A percentile compares a stretch with the other conserved stretches of the same genome.
Evolutionary conservation across 2,329 filamentous ascomycete genomes (phyloP).

Genomic region (Ceratocystis cacaofunesta): DNA sequence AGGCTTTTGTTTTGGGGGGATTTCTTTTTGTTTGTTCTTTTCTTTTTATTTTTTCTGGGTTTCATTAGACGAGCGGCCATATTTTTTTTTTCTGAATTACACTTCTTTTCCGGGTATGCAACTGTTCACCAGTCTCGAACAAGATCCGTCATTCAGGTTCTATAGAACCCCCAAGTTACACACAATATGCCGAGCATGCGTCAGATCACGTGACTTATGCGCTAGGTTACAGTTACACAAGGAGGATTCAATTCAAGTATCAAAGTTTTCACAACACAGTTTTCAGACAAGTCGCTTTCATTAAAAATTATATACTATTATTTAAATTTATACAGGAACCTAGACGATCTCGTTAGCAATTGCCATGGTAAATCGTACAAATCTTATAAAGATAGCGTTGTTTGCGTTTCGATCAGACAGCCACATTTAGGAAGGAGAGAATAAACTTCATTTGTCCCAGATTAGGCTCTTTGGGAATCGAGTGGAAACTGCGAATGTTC

Average conservation of each 20-base stretch:
- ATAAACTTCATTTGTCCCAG: slow-evolving; percentile 52
- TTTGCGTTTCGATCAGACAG: slow-evolving; percentile 45
- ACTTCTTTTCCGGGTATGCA: not conserved
- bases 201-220: too few species aligned
- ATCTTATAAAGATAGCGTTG: not conserved
- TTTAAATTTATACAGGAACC: not conserved
- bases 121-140: not conserved
- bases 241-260: too few species aligned
- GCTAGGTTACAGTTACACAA: too few species aligned
- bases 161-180: too few species aligned
- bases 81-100: not conserved
- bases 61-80: not conserved
- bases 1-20: too few species aligned
- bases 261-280: too few species aligned
- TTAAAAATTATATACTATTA: too few species aligned
- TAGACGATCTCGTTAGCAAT: slow-evolving; percentile 7
- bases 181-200: too few species aligned
- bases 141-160: too few species aligned
- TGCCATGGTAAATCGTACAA: not conserved
- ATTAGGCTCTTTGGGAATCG: slow-evolving; percentile 55
- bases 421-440: slow-evolving; percentile 47
- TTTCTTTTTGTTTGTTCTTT: not conserved
- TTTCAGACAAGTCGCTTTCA: too few species aligned
- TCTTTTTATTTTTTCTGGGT: not conserved
- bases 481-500: slow-evolving; percentile 84